phyloP scores from a whole-genome alignment of 208 protist species.

The Trypanosoma theileri region DNA sequence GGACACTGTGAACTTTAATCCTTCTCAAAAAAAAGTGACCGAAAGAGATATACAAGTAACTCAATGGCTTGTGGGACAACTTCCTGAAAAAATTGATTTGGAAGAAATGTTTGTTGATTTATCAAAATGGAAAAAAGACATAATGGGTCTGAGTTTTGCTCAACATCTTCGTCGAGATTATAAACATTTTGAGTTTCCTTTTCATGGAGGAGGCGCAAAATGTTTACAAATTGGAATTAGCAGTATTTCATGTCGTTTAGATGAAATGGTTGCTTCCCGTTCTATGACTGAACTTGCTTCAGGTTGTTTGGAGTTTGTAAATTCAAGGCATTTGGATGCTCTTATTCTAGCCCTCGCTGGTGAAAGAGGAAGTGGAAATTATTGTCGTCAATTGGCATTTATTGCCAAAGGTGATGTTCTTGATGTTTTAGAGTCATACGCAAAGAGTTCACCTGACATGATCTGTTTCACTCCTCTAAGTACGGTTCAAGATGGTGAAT shows the following conservation, averaged over 20 bases:
- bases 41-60: slow-evolving; percentile 53
- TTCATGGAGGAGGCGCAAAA: slow-evolving; percentile 2
- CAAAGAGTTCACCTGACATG: slow-evolving; percentile 27
- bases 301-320: slow-evolving; percentile 42
- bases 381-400: slow-evolving; percentile 62
- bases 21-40: slow-evolving; percentile 73
- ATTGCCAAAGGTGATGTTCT: slow-evolving; percentile 38
- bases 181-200: slow-evolving; percentile 68
- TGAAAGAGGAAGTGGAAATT: slow-evolving; percentile 40
- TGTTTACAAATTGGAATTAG: slow-evolving; percentile 58
- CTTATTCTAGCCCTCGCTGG: slow-evolving; percentile 69
- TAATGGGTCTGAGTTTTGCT: slow-evolving; percentile 56
- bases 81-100: slow-evolving; percentile 10
- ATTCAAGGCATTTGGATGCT: slow-evolving; percentile 48
- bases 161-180: slow-evolving; percentile 82
- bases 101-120: slow-evolving; percentile 53
- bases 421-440: slow-evolving; percentile 42
- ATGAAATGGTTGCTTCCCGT: slow-evolving; percentile 44
- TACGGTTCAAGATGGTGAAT: slow-evolving; percentile 19
- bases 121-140: slow-evolving; percentile 71
- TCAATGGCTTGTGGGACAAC: slow-evolving; percentile 43
- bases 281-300: slow-evolving; percentile 26
- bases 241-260: slow-evolving; percentile 71
- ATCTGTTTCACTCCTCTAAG: slow-evolving; percentile 41
- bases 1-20: slow-evolving; percentile 84